Evolutionary conservation across 345 rosid species (phyloP).

Genomic region (Gossypium arboreum): DNA sequence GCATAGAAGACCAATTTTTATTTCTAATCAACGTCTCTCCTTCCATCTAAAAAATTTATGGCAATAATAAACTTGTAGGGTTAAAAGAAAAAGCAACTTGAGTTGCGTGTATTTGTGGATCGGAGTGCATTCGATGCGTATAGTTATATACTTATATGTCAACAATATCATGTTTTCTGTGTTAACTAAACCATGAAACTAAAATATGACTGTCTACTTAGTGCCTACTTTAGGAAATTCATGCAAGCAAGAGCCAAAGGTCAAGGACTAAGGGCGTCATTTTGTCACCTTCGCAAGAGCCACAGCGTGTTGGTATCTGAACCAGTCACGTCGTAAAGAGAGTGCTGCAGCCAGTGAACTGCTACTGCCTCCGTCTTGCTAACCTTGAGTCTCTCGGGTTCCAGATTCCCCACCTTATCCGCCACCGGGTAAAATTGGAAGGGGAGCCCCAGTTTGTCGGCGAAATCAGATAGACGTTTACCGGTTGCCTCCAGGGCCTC

Average conservation of each 20-base stretch:
- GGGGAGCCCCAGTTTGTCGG: conserved; percentile 75
- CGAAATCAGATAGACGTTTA: conserved; percentile 85
- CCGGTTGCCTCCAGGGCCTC: conserved; percentile 94
- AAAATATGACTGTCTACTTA: not conserved
- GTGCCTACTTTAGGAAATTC: too few species aligned
- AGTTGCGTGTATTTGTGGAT: not conserved
- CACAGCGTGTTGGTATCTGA: conserved; percentile 83
- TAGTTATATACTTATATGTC: not conserved
- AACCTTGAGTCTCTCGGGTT: conserved; percentile 67
- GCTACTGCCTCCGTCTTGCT: conserved; percentile 92
- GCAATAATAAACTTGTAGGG: not conserved
- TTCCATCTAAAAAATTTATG: not conserved
- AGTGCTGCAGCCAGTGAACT: conserved; percentile 97
- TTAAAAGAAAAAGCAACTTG: not conserved
- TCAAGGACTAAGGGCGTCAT: not conserved
- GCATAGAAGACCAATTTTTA: not conserved
- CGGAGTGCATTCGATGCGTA: too few species aligned
- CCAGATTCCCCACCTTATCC: conserved; percentile 81
- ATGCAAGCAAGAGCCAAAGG: not conserved
- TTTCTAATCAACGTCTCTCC: not conserved
- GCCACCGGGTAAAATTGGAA: conserved; percentile 85
- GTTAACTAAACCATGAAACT: not conserved
- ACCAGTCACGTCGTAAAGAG: conserved; percentile 95
- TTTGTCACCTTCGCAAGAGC: conserved; percentile 72
- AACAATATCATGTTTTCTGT: not conserved